phyloP scores from a whole-genome alignment of 2,329 filamentous ascomycete genomes.

The Stenocarpella maydis region DNA sequence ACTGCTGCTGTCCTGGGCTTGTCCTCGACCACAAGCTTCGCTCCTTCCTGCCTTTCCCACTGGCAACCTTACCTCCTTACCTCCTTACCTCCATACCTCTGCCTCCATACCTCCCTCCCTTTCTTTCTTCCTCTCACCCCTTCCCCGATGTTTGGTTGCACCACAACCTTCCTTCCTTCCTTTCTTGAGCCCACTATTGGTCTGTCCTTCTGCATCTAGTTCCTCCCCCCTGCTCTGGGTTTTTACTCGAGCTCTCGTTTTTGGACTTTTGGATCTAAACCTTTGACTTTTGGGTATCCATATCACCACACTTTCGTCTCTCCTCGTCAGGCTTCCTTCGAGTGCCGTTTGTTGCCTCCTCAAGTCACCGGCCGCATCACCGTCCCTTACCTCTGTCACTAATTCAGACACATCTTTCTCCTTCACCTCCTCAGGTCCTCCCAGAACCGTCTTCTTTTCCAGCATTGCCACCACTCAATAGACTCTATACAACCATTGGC shows the following conservation, averaged over 20 bases:
- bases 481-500: neutral
- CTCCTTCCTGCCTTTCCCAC: neutral
- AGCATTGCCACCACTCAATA: neutral
- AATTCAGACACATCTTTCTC: neutral
- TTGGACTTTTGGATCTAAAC: slow-evolving; percentile 18
- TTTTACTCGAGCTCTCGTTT: neutral
- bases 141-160: neutral
- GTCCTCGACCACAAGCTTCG: neutral
- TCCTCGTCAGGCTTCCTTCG: neutral
- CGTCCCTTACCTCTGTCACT: neutral
- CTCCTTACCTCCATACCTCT: neutral
- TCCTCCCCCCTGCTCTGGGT: neutral
- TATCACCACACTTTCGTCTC: neutral
- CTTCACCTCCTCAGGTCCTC: neutral
- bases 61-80: neutral
- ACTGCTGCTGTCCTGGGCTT: neutral
- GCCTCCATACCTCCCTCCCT: neutral
- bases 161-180: neutral
- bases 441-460: neutral
- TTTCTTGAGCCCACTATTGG: neutral
- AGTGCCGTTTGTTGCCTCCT: neutral
- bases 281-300: neutral
- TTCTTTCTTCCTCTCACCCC: neutral
- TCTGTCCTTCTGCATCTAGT: neutral
- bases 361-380: neutral